These are phyloP conservation scores for Ceratobasidium sp. DNA, from an alignment of 1,284 basidiomycete genomes.

Conservation along the genomic window DNA sequence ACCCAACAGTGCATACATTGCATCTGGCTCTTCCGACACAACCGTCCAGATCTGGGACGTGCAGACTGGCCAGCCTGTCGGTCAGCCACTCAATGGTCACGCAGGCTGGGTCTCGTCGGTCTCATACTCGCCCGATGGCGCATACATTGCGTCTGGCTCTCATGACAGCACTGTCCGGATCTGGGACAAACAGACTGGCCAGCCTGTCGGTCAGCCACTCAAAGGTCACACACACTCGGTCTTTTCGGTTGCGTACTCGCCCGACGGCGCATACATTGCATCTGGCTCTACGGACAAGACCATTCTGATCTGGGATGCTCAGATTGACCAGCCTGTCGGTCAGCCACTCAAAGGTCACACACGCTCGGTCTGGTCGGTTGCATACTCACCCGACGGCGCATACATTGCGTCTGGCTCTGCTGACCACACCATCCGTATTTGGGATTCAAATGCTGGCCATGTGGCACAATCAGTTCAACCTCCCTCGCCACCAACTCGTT, in stretches of 20 bases:
- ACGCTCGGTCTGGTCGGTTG: no score
- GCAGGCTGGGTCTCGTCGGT: neutral
- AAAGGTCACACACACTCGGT: no score
- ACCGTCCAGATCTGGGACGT: conserved; percentile 23
- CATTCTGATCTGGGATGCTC: neutral
- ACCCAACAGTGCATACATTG: no score
- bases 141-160: neutral
- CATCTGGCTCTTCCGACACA: conserved; percentile 14
- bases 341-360: neutral
- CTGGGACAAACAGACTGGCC: neutral
- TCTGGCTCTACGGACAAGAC: conserved; percentile 60
- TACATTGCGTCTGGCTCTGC: neutral
- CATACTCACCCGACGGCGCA: no score
- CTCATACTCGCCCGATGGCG: conserved; percentile 14
- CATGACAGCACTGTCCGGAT: neutral
- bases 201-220: neutral
- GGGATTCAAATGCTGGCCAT: no score
- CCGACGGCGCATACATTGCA: no score
- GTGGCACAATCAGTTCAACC: no score
- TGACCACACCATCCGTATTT: neutral
- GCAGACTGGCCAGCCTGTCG: neutral
- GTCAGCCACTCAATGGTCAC: no score
- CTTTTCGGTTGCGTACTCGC: no score
- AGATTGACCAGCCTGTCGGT: neutral
- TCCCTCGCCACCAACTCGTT: no score